Evolutionary conservation across 164 flowering plant species (phyloP).

Genomic region (Vitis rupestris): DNA sequence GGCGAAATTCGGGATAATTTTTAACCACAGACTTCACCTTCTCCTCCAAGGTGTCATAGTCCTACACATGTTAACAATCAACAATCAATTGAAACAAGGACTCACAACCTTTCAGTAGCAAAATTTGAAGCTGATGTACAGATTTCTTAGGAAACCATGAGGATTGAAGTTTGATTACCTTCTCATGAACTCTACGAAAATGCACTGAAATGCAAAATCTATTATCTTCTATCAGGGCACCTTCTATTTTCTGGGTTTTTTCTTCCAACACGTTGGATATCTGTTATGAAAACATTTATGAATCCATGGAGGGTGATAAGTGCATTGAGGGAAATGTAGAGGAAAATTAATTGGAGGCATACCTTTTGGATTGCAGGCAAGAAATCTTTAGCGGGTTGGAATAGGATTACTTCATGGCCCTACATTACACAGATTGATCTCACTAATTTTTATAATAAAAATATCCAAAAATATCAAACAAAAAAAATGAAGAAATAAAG

Average conservation of each 20-base stretch:
- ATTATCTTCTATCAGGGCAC: slow-evolving; percentile 61
- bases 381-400: slow-evolving; percentile 73
- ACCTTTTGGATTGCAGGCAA: slow-evolving; percentile 62
- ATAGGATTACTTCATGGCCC: slow-evolving; percentile 42
- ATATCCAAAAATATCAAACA: too few relatives aligned
- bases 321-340: too few relatives aligned
- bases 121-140: too few relatives aligned
- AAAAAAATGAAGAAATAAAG: too few relatives aligned
- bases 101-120: too few relatives aligned
- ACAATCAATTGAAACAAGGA: too few relatives aligned
- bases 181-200: slow-evolving; percentile 45
- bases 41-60: slow-evolving; percentile 23
- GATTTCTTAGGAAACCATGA: too few relatives aligned
- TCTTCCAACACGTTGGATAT: slow-evolving; percentile 38
- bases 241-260: slow-evolving; percentile 33
- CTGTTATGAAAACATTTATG: slow-evolving; percentile 24
- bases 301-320: neutral
- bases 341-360: neutral
- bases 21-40: slow-evolving; percentile 28
- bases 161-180: slow-evolving; percentile 23
- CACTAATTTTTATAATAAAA: too few relatives aligned
- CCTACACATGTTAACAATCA: slow-evolving; percentile 16
- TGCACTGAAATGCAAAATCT: slow-evolving; percentile 74
- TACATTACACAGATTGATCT: slow-evolving; percentile 4
- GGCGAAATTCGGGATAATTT: slow-evolving; percentile 26